Base-by-base conservation (phyloP, 306 rosid genomes). In the Trifolium dubium region DNA sequence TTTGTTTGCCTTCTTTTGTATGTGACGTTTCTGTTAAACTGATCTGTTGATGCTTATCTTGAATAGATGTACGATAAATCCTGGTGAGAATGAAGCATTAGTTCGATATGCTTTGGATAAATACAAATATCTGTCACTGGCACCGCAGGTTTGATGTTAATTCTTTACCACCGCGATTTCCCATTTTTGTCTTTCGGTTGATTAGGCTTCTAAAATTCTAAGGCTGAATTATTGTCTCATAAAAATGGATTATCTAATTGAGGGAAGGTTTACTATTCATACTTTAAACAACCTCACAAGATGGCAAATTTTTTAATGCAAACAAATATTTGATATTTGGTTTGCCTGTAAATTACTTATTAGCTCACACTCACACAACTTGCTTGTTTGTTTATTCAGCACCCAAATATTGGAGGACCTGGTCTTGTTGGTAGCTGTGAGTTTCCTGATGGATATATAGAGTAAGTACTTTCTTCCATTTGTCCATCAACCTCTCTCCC, bases 21-120 rank as follows among this genome's bases (percentile, higher is more conserved):
- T 71, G 31, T 58, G 19, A 12, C 18, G 51, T 46, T 64, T 66
- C 62, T 67, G 65, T 81, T 28, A 60, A 74, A 75, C 67, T 65
- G 65, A 78, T 39, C 43, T 60, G 14, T 34, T 72, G 76, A 37
- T 49, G 14, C 11, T 67, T 63, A n/a, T 43, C 66, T 29, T 62
- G 51, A 46, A 62, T 72, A 94, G 98, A 37, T 94, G 98, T 77
- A 94, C 98, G 8, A 88, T 94, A 74, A 94, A 91, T 86, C 97
- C 98, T 1, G 97, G 98, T 44, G 98, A 94, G 89, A 94, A 94
- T 87, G 98, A 94, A 87, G 97, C 95, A 30, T 56, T 94, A 81
- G 96, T 94, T 74, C 90, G 95, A 47, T 88, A 94, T 87, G 98
- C 97, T 70, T 77, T 91, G 96, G 97, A 94, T 80, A 89, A 81